phyloP scores from a whole-genome alignment of 2,329 filamentous ascomycete genomes.

The Alternaria brassicicola region DNA sequence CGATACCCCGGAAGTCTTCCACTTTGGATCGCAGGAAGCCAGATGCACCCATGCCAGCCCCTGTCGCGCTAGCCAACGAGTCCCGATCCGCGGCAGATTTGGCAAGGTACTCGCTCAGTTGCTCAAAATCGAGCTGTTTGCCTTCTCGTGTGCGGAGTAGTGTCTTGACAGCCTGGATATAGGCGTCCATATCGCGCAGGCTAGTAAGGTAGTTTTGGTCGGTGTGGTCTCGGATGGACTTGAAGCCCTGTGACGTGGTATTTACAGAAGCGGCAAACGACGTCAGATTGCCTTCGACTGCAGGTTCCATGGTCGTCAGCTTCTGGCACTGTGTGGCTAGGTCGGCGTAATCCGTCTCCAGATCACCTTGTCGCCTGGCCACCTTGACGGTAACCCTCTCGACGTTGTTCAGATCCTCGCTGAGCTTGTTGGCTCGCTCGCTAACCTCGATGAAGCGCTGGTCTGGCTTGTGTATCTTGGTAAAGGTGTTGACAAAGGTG shows the following conservation, averaged over 20 bases:
- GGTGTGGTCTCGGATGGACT: slow-evolving; percentile 83
- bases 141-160: slow-evolving; percentile 93
- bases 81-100: slow-evolving; percentile 90
- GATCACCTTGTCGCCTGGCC: slow-evolving; percentile 81
- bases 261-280: slow-evolving; percentile 87
- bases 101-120: slow-evolving; percentile 91
- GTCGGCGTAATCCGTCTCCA: slow-evolving; percentile 87
- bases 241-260: slow-evolving; percentile 79
- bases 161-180: slow-evolving; percentile 83
- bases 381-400: slow-evolving; percentile 96
- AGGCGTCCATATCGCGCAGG: slow-evolving; percentile 93
- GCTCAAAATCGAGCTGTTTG: slow-evolving; percentile 97
- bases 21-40: slow-evolving; percentile 93
- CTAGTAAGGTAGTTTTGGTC: slow-evolving; percentile 95
- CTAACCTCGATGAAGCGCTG: slow-evolving; percentile 92
- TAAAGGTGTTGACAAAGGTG: slow-evolving; percentile 95
- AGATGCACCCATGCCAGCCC: slow-evolving; percentile 71
- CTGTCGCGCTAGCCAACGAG: slow-evolving; percentile 70
- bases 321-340: slow-evolving; percentile 94
- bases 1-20: slow-evolving; percentile 94
- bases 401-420: slow-evolving; percentile 86
- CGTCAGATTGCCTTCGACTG: slow-evolving; percentile 79
- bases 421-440: slow-evolving; percentile 90
- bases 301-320: slow-evolving; percentile 85
- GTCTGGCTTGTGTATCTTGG: slow-evolving; percentile 94